Base-by-base conservation (phyloP, 2,329 filamentous ascomycete genomes). In the Botrytis elliptica region DNA sequence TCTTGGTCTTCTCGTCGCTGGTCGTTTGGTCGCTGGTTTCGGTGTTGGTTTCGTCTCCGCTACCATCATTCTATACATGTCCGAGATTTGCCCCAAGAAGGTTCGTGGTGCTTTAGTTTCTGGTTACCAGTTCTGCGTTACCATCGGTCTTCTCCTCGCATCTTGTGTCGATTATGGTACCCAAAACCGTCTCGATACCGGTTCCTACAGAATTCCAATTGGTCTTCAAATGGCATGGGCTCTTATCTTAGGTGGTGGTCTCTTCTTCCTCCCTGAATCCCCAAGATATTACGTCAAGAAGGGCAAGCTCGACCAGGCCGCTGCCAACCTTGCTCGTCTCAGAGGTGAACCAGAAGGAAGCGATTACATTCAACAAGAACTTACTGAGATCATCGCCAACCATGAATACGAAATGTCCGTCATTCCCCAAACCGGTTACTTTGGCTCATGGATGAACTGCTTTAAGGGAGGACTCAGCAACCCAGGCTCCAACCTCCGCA, bases 321-420 rank as follows among this genome's bases (percentile, higher is more conserved):
- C 90, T 74, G 75, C 83, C 1, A 84, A 89, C 20, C 87, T 97
- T 10, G 83, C 88, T 73, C 88, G 86, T 74, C 88, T 97, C 46
- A 92, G 94, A 81, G 92, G 92, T 75, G 92, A 97, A 84, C 87
- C 91, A 67, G 80, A 83, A 71, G 89, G 92, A 72, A 95, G 92
- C 36, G 88, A 92, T 76, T 94, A 89, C 82, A 91, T 97, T 83
- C 89, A 92, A 84, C 85, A 89, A 75, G 94, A 97, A 84, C 87
- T 97, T 64, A 88, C 92, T 62, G 94, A 97, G 85, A 93, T 97
- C 77, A 87, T 96, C 74, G 94, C 93, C 85, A 97, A 97, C 86
- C 89, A 95, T 83, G 92, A 93, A 84, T 94, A 95, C 82, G 94
- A 97, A 86, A 86, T 91, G 78, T 85, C 88, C 68, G 84, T 91